Percentiles rank a stretch among this genome's conserved stretches.
Evolutionary conservation across 345 rosid species (phyloP).

Genomic region (Luvunga scandens): DNA sequence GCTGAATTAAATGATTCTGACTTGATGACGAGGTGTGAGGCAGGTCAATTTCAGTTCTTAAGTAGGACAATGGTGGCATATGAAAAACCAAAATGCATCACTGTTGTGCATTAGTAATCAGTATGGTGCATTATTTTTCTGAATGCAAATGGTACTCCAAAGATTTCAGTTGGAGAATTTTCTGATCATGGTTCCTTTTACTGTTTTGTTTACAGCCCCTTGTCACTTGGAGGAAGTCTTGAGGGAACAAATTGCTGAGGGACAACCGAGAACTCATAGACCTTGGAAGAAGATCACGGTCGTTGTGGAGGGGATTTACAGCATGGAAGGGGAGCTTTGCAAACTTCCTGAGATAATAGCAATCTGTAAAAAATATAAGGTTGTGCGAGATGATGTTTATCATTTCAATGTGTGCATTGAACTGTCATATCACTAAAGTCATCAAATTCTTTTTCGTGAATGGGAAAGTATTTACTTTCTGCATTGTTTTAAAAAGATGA

Average conservation of each 20-base stretch:
- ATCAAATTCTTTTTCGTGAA: not conserved
- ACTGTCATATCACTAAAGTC: not conserved
- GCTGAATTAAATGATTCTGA: not conserved
- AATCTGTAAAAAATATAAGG: slow-evolving; percentile 94
- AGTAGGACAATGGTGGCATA: not conserved
- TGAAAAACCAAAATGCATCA: not conserved
- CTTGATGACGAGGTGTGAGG: not conserved
- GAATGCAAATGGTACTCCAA: not conserved
- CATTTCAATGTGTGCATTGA: slow-evolving; percentile 1
- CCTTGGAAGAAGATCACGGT: slow-evolving; percentile 96
- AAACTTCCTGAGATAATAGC: slow-evolving; percentile 88
- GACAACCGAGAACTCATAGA: slow-evolving; percentile 89
- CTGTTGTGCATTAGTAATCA: not conserved
- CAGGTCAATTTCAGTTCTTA: not conserved
- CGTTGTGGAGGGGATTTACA: slow-evolving; percentile 86
- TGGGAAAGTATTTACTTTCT: not conserved
- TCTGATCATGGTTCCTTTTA: slow-evolving; percentile 9
- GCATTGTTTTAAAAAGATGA: not conserved
- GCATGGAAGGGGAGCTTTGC: slow-evolving; percentile 96
- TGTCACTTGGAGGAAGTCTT: slow-evolving; percentile 88
- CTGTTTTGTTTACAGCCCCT: slow-evolving; percentile 53
- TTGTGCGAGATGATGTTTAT: slow-evolving; percentile 16
- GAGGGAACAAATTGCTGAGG: slow-evolving; percentile 89
- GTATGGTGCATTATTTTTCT: slow-evolving; percentile 2
- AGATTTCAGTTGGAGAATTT: not conserved